phyloP scores from a whole-genome alignment of 1,284 basidiomycete species.

The Laetiporus sulphureus region DNA sequence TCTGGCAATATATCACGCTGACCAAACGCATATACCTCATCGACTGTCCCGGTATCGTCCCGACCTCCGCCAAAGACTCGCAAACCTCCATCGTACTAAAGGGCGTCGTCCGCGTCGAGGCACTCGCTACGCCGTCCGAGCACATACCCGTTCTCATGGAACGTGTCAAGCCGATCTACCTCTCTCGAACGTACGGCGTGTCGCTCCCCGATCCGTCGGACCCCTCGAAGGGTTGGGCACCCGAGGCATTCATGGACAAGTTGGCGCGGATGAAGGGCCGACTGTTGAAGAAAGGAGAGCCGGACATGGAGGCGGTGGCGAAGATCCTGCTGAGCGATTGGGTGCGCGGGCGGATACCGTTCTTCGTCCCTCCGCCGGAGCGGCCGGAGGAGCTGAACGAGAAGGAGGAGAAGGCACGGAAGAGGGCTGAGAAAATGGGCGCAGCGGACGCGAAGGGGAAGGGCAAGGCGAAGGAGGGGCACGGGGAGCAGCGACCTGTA shows the following conservation, averaged over 20 bases:
- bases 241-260: conserved; percentile 79
- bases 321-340: conserved; percentile 97
- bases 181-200: conserved; percentile 86
- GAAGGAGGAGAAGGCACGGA: conserved; percentile 54
- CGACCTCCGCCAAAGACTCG: conserved; percentile 85
- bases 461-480: conserved; percentile 26
- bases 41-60: conserved; percentile 98
- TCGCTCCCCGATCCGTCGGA: conserved; percentile 54
- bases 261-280: conserved; percentile 91
- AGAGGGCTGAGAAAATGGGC: conserved; percentile 20
- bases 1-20: conserved; percentile 99
- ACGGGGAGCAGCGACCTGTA: conserved; percentile 29
- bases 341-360: conserved; percentile 94
- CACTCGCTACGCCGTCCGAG: conserved; percentile 88
- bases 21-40: conserved; percentile 97
- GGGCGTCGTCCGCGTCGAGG: conserved; percentile 95
- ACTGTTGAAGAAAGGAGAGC: conserved; percentile 90
- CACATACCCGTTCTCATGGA: conserved; percentile 87
- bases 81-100: conserved; percentile 94
- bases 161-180: conserved; percentile 90
- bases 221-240: conserved; percentile 48
- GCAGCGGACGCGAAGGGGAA: conserved; percentile 29
- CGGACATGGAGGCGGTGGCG: conserved; percentile 87
- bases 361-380: conserved; percentile 79
- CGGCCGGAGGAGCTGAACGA: conserved; percentile 62